Conservation (phyloP, 176 grass and related monocot species). For the Eragrostis curvula region DNA sequence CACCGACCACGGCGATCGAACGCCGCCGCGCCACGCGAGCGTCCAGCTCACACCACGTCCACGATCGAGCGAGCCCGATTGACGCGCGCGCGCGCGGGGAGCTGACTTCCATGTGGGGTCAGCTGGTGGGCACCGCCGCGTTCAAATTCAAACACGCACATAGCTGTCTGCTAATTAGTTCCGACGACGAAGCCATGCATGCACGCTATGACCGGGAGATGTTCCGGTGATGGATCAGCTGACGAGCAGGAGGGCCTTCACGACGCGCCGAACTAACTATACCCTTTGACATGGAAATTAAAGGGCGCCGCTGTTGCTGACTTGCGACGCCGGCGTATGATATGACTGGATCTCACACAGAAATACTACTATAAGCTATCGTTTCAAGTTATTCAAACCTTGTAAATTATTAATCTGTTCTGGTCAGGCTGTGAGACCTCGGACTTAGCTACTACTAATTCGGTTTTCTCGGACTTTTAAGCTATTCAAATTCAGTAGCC, state of each 20-base stretch:
- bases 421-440: neutral
- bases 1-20: slow-evolving; percentile 25
- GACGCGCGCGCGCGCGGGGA: too few species aligned
- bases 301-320: slow-evolving; percentile 40
- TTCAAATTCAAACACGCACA: neutral
- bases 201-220: neutral
- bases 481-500: neutral
- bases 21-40: neutral
- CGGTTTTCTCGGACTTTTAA: neutral
- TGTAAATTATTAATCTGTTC: neutral
- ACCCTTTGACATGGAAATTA: neutral
- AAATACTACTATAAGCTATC: neutral
- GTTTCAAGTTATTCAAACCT: neutral
- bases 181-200: neutral
- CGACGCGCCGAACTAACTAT: neutral
- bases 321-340: slow-evolving; percentile 21
- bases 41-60: slow-evolving; percentile 31
- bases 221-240: neutral
- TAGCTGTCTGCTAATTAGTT: too few species aligned
- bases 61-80: neutral
- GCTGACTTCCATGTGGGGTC: neutral
- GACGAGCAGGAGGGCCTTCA: neutral
- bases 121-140: neutral
- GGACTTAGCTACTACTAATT: neutral
- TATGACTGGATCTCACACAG: slow-evolving; percentile 17